A percentile compares a stretch with the other conserved stretches of the same genome.
phyloP scores from a whole-genome alignment of 805 yeast species.

The Zygoascus bituminiphila region DNA sequence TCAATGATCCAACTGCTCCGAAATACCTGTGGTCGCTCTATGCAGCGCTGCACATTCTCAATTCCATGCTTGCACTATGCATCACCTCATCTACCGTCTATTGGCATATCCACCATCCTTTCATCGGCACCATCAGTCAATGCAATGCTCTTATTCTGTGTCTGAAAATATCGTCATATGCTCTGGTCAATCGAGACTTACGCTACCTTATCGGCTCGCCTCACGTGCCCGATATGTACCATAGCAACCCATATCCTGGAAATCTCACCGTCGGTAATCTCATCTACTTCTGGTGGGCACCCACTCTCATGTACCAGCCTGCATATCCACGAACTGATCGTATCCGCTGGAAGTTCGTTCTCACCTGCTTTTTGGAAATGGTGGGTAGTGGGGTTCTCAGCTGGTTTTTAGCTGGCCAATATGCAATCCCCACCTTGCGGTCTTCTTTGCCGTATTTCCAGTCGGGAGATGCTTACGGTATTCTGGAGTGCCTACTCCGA shows the following conservation, averaged over 20 bases:
- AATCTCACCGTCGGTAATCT: constrained; percentile 33
- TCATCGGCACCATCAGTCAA: constrained; percentile 37
- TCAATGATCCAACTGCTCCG: constrained; percentile 11
- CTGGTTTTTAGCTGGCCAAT: constrained; percentile 34
- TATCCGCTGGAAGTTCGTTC: constrained; percentile 27
- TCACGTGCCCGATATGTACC: constrained; percentile 30
- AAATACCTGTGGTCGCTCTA: constrained; percentile 27
- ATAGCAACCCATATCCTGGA: constrained; percentile 31
- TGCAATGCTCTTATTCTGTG: constrained; percentile 34
- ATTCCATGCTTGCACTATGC: constrained; percentile 24
- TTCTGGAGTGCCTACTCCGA: constrained; percentile 32
- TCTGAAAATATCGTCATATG: constrained; percentile 36
- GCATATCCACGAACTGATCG: constrained; percentile 34
- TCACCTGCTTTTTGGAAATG: constrained; percentile 32
- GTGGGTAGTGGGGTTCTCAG: constrained; percentile 26
- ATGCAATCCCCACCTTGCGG: constrained; percentile 38
- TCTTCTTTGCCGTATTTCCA: constrained; percentile 25
- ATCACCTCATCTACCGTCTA: constrained; percentile 29
- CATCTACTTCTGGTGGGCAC: constrained; percentile 37
- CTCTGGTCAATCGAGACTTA: constrained; percentile 38
- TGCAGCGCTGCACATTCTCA: constrained; percentile 28
- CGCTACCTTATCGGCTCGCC: constrained; percentile 25
- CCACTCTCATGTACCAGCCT: constrained; percentile 42
- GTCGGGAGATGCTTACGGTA: constrained; percentile 18
- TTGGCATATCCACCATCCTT: constrained; percentile 31